These are phyloP conservation scores for Cercospora sesami DNA, from an alignment of 2,329 filamentous ascomycete species.

Conservation along the genomic window DNA sequence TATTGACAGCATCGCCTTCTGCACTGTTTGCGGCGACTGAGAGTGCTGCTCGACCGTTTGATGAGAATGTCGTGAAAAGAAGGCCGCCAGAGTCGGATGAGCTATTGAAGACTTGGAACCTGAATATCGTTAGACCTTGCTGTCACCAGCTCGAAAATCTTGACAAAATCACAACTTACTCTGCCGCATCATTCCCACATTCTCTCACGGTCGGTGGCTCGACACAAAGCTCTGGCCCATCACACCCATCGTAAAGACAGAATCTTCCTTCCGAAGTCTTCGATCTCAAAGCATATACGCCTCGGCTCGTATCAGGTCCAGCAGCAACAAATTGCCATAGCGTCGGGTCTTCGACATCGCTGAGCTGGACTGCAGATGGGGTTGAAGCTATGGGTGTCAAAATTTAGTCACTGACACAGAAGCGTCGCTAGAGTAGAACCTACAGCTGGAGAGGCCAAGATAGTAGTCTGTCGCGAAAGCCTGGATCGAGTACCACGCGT, in stretches of 20 bases:
- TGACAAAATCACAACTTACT: neutral
- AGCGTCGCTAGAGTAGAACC: neutral
- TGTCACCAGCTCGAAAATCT: neutral
- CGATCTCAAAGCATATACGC: conserved; percentile 17
- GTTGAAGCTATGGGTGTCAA: neutral
- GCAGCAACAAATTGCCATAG: conserved; percentile 20
- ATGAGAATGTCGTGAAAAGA: conserved; percentile 11
- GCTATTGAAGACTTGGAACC: conserved; percentile 13
- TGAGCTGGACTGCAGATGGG: conserved; percentile 6
- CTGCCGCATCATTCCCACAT: conserved; percentile 13
- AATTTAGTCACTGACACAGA: neutral
- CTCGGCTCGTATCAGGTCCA: conserved; percentile 10
- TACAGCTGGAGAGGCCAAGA: conserved; percentile 14
- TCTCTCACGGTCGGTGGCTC: neutral
- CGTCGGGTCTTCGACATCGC: conserved; percentile 6
- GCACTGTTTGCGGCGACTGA: conserved; percentile 1
- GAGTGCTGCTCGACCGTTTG: conserved; percentile 3
- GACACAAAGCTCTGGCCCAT: conserved; percentile 5
- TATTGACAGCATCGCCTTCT: conserved; percentile 11
- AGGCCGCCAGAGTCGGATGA: conserved; percentile 6
- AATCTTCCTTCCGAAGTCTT: conserved; percentile 10
- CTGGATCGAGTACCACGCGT: conserved; percentile 19
- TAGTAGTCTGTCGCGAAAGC: conserved; percentile 18
- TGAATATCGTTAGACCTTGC: neutral
- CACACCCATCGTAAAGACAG: conserved; percentile 10